Base-by-base conservation (phyloP, 768 basidiomycete genomes). In the Sporobolomyces pararoseus region DNA sequence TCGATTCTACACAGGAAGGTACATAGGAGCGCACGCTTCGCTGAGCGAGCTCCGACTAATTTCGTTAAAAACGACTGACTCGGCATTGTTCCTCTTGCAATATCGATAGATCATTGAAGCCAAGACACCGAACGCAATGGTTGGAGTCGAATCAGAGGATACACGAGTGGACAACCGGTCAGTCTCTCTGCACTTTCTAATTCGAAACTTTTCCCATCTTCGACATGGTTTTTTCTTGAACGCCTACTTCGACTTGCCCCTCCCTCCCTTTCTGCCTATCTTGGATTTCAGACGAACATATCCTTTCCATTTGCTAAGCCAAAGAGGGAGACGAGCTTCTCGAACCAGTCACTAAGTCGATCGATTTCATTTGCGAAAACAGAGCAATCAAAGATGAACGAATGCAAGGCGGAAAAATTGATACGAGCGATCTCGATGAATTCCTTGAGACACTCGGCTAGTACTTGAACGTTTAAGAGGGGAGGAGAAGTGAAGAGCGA, bases 81-180 rank as follows among this genome's bases (percentile, higher is more conserved):
- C 25, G 19, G 29, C 31, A 10, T 31, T 6, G 21, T 53, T 55
- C 31, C 17, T 21, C 31, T 7, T 13, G 7, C 19, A 9, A 34
- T 55, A 4, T 34, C 12, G 77, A 9, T 42, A 97, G 93, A 89
- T 98, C 42, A 83, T 95, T 73, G 90, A 94, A 37, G 94, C 95
- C 10, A 95, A 94, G 80, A 90, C 87, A 31, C 90, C 94, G 0
- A 86, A 91, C 73, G 86, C 92, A 2, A 86, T 89, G 34, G 79
- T 97, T 1, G 87, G 87, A 2, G 87, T 97, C 2, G 91, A 97
- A 79, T 90, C 90, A 21, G 94, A 95, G 68, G 95, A 99, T 79
- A 86, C 88, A 2, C 83, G 95, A 46, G 82, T 92, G 47, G 91
- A 99, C 80, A 82, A 88, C 44, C 84, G 92, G 95, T 93, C 60